phyloP scores from a whole-genome alignment of 805 yeast genomes.

The Wickerhamiella occidentalis region DNA sequence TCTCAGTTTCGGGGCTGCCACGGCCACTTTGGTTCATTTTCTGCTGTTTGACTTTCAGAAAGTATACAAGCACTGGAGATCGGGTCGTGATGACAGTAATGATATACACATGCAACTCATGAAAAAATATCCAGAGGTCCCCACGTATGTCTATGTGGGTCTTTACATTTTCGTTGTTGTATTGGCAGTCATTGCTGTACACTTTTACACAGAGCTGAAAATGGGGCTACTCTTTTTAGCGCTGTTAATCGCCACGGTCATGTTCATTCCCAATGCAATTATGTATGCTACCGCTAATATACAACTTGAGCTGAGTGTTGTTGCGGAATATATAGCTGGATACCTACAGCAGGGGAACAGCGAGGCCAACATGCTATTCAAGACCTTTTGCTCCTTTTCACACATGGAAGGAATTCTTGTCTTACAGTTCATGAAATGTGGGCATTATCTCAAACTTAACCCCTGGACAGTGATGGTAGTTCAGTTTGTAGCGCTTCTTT shows the following conservation, averaged over 20 bases:
- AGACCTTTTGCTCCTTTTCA: slow-evolving; percentile 46
- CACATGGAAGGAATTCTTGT: slow-evolving; percentile 43
- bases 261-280: slow-evolving; percentile 50
- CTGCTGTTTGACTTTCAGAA: slow-evolving; percentile 45
- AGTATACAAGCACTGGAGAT: slow-evolving; percentile 37
- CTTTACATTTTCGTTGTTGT: slow-evolving; percentile 28
- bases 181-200: slow-evolving; percentile 11
- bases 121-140: slow-evolving; percentile 47
- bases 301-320: slow-evolving; percentile 45
- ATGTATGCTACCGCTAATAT: slow-evolving; percentile 53
- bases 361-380: slow-evolving; percentile 49
- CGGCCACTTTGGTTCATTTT: slow-evolving; percentile 49
- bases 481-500: slow-evolving; percentile 35
- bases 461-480: slow-evolving; percentile 49
- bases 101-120: slow-evolving; percentile 47
- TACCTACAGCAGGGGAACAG: slow-evolving; percentile 52
- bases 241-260: slow-evolving; percentile 40
- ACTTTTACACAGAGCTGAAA: slow-evolving; percentile 36
- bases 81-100: slow-evolving; percentile 33
- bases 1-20: slow-evolving; percentile 48
- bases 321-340: slow-evolving; percentile 54
- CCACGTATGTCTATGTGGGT: slow-evolving; percentile 47
- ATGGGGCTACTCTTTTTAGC: slow-evolving; percentile 35
- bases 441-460: slow-evolving; percentile 52
- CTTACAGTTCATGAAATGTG: slow-evolving; percentile 47